Evolutionary conservation across 2,329 filamentous ascomycete genomes (phyloP), one percentile per base, ranked within the genome.

Genomic region (Tolypocladium sp.): DNA sequence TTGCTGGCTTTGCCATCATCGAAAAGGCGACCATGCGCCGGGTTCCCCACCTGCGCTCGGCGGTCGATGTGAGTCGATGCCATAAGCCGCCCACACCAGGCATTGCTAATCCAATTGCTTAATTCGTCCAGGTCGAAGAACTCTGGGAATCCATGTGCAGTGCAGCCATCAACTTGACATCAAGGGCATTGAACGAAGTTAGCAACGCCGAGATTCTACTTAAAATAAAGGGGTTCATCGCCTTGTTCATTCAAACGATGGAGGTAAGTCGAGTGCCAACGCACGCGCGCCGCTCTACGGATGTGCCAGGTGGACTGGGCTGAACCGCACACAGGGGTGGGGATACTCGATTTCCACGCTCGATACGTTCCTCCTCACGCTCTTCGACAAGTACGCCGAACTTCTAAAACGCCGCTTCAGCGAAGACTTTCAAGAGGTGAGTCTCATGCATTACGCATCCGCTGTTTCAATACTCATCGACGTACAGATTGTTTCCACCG

Each of bases 131-230:
- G 89, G 86, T 97, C n/a, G 94, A 99, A 69, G 94, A 97, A 73
- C 78, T 99, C 2, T 99, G 94, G 94, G 93, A 97, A 68, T 97
- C 92, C 0, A 94, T 97, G 90, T 97, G 93, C 69, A 90, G 92
- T 68, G 87, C 88, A 52, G 88, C 91, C 0, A 91, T 97, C 64
- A 83, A 82, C 10, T 79, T 97, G 55, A 95, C 96, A 62, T 87
- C 88, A 1, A 90, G 88, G 65, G 88, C 91, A 0, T 77, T 99
- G 5, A 82, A 84, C 56, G 85, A 87, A 46, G 85, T 99, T n/a
- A 86, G 86, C 60, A 94, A 95, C 70, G 92, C 94, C 15, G 92
- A 97, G 70, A 84, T 89, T 35, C 78, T 99, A 41, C 79, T 97
- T n/a, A 96, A 94, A 71, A 92, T 97, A 68, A 99, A 99, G 73